Conservation (phyloP, 2,329 filamentous ascomycete species). For the Sphaerulina populicola region DNA sequence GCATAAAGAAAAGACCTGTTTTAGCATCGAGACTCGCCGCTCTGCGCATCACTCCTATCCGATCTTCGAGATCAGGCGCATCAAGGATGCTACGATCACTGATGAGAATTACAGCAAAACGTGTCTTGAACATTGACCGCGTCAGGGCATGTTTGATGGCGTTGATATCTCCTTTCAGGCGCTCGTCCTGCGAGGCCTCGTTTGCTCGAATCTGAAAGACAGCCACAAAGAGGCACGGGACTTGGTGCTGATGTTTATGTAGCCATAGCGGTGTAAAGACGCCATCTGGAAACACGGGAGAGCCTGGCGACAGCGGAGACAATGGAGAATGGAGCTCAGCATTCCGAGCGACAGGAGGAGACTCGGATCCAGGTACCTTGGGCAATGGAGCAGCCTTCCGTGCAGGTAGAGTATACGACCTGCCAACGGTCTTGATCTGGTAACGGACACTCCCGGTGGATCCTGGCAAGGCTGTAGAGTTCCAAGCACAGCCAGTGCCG, state of each 20-base stretch:
- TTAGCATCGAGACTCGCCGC: constrained; percentile 75
- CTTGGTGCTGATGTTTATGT: constrained; percentile 74
- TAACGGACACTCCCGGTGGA: constrained; percentile 24
- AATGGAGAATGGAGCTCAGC: constrained; percentile 76
- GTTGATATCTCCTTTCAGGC: constrained; percentile 79
- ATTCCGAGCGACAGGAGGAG: constrained; percentile 24
- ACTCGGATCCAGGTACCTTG: constrained; percentile 38
- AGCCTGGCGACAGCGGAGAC: constrained; percentile 78
- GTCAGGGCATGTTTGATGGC: constrained; percentile 61
- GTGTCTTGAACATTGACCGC: constrained; percentile 66
- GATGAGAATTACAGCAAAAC: constrained; percentile 68
- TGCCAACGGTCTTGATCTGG: constrained; percentile 49
- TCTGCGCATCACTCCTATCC: constrained; percentile 68
- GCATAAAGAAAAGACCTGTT: constrained; percentile 70
- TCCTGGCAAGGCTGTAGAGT: constrained; percentile 23
- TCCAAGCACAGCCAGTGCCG: constrained; percentile 25
- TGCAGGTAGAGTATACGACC: constrained; percentile 57
- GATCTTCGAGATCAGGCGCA: constrained; percentile 59
- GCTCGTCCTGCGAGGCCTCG: constrained; percentile 74
- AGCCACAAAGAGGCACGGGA: constrained; percentile 71
- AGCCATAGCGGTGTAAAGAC: constrained; percentile 76
- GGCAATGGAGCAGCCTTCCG: constrained; percentile 54
- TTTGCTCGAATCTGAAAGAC: constrained; percentile 71
- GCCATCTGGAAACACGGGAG: constrained; percentile 80
- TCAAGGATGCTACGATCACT: constrained; percentile 57